These are phyloP conservation scores for Cucurbita argyrosperma DNA, from an alignment of 306 rosid genomes.

Conservation along the genomic window DNA sequence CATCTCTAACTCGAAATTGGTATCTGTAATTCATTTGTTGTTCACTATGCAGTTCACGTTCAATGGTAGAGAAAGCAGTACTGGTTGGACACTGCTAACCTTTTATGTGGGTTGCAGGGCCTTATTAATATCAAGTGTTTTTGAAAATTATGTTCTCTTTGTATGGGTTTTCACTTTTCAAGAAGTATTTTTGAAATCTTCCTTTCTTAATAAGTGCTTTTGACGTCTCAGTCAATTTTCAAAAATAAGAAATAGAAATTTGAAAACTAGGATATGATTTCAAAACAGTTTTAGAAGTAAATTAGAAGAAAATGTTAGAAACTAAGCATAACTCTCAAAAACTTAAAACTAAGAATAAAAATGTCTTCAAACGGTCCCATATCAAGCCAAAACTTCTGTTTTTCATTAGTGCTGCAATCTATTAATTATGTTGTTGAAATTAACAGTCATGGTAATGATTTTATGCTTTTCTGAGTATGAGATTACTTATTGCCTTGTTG, in stretches of 20 bases:
- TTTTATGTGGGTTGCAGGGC: background rate
- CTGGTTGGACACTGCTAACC: background rate
- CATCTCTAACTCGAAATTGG: background rate
- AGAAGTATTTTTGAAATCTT: background rate
- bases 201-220: background rate
- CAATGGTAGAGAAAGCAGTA: background rate
- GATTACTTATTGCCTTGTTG: background rate
- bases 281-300: background rate
- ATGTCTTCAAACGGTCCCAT: no score
- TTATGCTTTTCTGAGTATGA: background rate
- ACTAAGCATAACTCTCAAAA: background rate
- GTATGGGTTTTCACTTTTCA: background rate
- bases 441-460: background rate
- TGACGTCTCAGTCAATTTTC: background rate
- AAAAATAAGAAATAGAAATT: background rate
- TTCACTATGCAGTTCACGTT: background rate
- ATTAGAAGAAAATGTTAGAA: background rate
- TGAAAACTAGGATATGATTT: background rate
- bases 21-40: background rate
- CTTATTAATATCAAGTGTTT: background rate
- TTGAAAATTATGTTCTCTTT: background rate
- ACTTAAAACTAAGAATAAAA: background rate
- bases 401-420: background rate
- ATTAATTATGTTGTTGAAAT: background rate
- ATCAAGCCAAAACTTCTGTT: background rate